Base-by-base conservation (phyloP, 352 stramenopile genomes). In the Lagenidium giganteum region DNA sequence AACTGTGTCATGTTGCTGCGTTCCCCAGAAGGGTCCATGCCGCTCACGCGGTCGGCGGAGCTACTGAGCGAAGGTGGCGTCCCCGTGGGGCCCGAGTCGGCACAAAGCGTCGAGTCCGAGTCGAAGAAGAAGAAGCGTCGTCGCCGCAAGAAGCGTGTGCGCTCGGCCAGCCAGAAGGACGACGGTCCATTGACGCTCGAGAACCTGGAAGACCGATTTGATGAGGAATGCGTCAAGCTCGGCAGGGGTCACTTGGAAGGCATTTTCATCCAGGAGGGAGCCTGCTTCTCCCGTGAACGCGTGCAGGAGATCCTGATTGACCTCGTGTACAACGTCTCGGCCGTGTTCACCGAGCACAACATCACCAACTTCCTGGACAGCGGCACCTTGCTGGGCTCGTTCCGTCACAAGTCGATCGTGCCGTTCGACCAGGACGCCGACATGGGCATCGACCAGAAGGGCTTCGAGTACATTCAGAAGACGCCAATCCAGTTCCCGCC, bases 281-380 rank as follows among this genome's bases (percentile, higher is more conserved):
- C 28, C 3, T 69, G 59, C 38, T 45, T 54, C 25, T 61, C 59
- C 9, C 41, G 49, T 11, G 2, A 51, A n/a, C 36, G 47, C n/a
- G 25, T 64, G 18, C 47, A 52, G 23, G 16, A 45, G 17, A 67
- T 62, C 36, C 42, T 70, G 39, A 23, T 39, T 11, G 40, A 61
- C 11, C 42, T 67, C 38, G 47, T 64, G 14, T 35, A 62, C 34
- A 50, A 28, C 6, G 36, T 49, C 1, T 46, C 44, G 5, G 33
- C 43, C 13, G 39, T 55, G 26, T 62, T 62, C 17, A 50, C 28
- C 7, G 17, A 45, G 26, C 26, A 62, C 42, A 54, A 51, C 34
- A 56, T 65, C 36, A 51, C 45, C 32, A 28, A 59, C 28, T 71
- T 59, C 34, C 42, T 68, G 20, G 57, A 67, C 35, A 61, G 50